Evolutionary conservation across 169 alveolate species (phyloP).

Genomic region (Pseudocohnilembus persalinus): DNA sequence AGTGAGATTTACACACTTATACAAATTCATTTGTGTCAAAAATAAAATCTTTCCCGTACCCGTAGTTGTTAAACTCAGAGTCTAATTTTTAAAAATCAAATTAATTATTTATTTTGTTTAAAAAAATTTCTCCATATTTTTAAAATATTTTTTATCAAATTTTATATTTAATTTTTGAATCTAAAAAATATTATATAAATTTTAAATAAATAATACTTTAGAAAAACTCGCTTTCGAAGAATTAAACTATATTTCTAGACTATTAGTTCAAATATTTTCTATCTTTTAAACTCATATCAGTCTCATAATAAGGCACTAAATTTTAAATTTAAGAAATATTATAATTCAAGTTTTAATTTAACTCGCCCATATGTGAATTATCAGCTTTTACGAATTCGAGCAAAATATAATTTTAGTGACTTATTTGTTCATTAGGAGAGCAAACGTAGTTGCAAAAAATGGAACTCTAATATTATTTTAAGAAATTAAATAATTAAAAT

Average conservation of each 20-base stretch:
- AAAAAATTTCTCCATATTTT: no score
- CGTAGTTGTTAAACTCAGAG: not conserved
- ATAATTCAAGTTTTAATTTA: no score
- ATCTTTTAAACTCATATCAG: not conserved
- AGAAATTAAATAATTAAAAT: no score
- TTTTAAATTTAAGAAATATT: no score
- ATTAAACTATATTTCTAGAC: not conserved
- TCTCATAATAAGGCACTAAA: not conserved
- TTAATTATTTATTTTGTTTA: no score
- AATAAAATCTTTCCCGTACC: not conserved
- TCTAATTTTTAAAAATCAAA: not conserved
- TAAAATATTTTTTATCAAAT: no score
- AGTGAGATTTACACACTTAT: not conserved
- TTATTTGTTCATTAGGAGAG: not conserved
- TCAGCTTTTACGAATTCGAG: not conserved
- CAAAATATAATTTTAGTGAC: not conserved
- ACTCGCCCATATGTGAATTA: not conserved
- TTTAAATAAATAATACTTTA: no score
- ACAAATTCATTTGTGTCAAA: not conserved
- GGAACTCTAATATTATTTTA: no score
- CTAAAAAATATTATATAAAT: not conserved
- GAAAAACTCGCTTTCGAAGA: no score
- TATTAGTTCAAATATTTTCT: not conserved
- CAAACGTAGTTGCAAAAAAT: not conserved
- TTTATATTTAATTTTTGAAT: no score